Evolutionary conservation across 345 rosid genomes (phyloP), one percentile per base, ranked within the genome.

Genomic region (Limnanthes douglasii): DNA sequence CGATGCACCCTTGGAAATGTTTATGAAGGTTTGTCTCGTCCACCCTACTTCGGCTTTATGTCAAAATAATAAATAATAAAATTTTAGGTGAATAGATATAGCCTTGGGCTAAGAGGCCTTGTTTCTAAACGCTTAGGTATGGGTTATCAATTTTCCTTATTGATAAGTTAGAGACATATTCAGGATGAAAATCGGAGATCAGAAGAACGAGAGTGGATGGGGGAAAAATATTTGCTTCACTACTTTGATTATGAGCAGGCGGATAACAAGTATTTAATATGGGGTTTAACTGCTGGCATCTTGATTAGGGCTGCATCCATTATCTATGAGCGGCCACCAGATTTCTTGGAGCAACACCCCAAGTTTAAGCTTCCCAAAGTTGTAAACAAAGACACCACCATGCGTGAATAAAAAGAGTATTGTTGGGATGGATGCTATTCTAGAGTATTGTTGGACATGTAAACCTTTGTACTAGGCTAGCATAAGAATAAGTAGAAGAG

Each of bases 1-100:
- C 31, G 93, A 86, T 67, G 93, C 66, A 50, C 95, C 93, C n/a
- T 58, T 84, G 64, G 93, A 75, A 64, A 78, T 84, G 86, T 84
- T 84, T 46, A 63, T 84, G 16, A 75, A 72, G 95, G 95, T 83
- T 65, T 6, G 4, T 19, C 15, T 38, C 25, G n/a, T 41, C 45
- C 38, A 21, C 45, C 28, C 47, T n/a, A 19, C 43, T 18, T 34
- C 2, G 10, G 18, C 5, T n/a, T n/a, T n/a, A n/a, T n/a, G n/a
- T n/a, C n/a, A n/a, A n/a, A n/a, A n/a, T n/a, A n/a, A n/a, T n/a
- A n/a, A n/a, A n/a, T n/a, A n/a, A n/a, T n/a, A n/a, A n/a, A n/a
- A n/a, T n/a, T n/a, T n/a, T n/a, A n/a, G n/a, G n/a, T n/a, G n/a
- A n/a, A n/a, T n/a, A n/a, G n/a, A n/a, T n/a, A n/a, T n/a, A n/a